A percentile compares a stretch with the other conserved stretches of the same genome.
These are phyloP conservation scores for Russula sp. DNA, from an alignment of 768 basidiomycete genomes.

Conservation along the genomic window DNA sequence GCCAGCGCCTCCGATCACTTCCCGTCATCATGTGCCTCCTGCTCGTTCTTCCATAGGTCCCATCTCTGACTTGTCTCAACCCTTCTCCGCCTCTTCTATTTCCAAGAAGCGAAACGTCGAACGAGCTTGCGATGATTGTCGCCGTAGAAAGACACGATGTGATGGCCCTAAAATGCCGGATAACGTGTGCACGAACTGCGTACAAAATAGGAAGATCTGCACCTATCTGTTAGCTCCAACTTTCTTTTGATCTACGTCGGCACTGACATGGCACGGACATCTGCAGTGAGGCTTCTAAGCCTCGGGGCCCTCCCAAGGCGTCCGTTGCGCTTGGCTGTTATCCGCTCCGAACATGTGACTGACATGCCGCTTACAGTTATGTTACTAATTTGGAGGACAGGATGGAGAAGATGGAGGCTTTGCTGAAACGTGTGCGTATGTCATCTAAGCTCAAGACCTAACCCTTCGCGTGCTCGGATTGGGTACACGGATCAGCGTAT, in stretches of 20 bases:
- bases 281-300: slow-evolving; percentile 34
- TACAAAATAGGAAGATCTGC: slow-evolving; percentile 30
- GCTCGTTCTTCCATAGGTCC: not conserved
- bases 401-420: slow-evolving; percentile 33
- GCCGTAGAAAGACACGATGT: slow-evolving; percentile 32
- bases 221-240: slow-evolving; percentile 31
- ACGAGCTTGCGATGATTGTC: slow-evolving; percentile 34
- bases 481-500: not conserved
- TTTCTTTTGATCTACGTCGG: not conserved
- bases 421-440: slow-evolving; percentile 33
- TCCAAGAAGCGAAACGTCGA: slow-evolving; percentile 33
- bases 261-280: slow-evolving; percentile 7
- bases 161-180: slow-evolving; percentile 33
- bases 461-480: not conserved
- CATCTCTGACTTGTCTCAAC: slow-evolving; percentile 9
- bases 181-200: slow-evolving; percentile 36
- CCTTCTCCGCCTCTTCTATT: slow-evolving; percentile 18
- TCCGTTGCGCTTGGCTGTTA: slow-evolving; percentile 25
- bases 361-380: slow-evolving; percentile 26
- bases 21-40: slow-evolving; percentile 5
- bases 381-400: slow-evolving; percentile 34
- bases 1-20: slow-evolving; percentile 5
- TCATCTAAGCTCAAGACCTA: not conserved
- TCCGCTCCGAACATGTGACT: not conserved
- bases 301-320: slow-evolving; percentile 37